Evolutionary conservation across 768 basidiomycete species (phyloP), one percentile per base, ranked within the genome.

Genomic region (Tylopilus balloui): DNA sequence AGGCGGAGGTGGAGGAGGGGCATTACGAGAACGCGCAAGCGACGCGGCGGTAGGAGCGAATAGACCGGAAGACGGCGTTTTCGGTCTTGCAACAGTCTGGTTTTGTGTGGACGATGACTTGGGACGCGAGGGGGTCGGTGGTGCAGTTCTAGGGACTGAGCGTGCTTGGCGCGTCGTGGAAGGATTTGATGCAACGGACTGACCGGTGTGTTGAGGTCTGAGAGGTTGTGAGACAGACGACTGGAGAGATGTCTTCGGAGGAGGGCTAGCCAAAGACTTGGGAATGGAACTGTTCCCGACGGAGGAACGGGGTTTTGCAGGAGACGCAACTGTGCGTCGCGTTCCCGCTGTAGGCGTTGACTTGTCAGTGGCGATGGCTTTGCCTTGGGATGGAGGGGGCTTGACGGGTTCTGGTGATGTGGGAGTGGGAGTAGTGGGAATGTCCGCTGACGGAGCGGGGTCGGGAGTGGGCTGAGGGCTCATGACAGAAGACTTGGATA

Each of bases 11-110:
- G 66, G 68, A 2, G 73, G 72, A 8, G 70, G 71, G 0, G 77
- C 74, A 58, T 77, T 79, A 42, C 86, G 81, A 28, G 83, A 74
- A 42, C 74, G 78, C 0, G 89, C 89, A 8, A 91, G 78, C 9
- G 88, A 88, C 3, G 88, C 86, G 0, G 88, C 89, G 1, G 89
- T 92, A 1, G 89, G 89, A 7, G 89, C 88, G 59, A 84, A 89
- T 19, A 90, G 65, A 12, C 86, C 83, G 2, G 80, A 72, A 6
- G 80, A 78, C 3, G 84, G 81, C 0, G 83, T 83, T 68, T 83
- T 86, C 29, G 79, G 76, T 47, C 78, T 73, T 24, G 60, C 8
- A 20, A 49, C 42, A 37, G 56, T 23, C 4, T 53, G 52, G 40
- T 59, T 45, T 14, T 60, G 66, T 38, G 44, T 25, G 9, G 51